Conservation (phyloP, 192 early-diverging fungal genomes). For the Backusella psychrophila region DNA sequence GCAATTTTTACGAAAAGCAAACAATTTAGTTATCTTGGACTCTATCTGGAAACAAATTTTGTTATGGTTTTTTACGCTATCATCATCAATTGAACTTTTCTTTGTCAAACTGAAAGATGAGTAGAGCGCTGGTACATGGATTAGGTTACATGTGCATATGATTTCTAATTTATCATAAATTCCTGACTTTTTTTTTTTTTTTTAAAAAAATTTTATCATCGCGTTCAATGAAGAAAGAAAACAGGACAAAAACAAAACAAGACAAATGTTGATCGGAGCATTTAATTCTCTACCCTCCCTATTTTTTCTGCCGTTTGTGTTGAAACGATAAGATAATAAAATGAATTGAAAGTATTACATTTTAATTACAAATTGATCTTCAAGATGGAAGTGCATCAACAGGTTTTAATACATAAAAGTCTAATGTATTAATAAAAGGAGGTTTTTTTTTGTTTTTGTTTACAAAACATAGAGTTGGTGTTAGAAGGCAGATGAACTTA, state of each 20-base stretch:
- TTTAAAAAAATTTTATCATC: too few species aligned
- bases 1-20: conserved; percentile 8
- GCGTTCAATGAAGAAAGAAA: neutral
- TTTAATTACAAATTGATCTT: neutral
- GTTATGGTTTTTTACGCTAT: neutral
- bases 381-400: neutral
- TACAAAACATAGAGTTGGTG: neutral
- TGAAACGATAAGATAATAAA: neutral
- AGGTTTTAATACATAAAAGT: neutral
- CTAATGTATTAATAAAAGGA: neutral
- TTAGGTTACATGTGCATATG: neutral
- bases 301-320: neutral
- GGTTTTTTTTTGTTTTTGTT: neutral
- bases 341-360: neutral
- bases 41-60: neutral
- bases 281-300: neutral
- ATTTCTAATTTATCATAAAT: neutral
- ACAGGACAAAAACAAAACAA: neutral
- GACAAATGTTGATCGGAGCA: neutral
- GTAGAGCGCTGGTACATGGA: neutral
- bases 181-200: neutral
- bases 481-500: neutral
- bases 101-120: neutral
- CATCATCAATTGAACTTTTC: neutral
- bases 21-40: neutral